Percentiles rank a stretch among this genome's conserved stretches.
These are phyloP conservation scores for Yamadazyma diospyri DNA, from an alignment of 1,139 yeast genomes.

Conservation along the genomic window DNA sequence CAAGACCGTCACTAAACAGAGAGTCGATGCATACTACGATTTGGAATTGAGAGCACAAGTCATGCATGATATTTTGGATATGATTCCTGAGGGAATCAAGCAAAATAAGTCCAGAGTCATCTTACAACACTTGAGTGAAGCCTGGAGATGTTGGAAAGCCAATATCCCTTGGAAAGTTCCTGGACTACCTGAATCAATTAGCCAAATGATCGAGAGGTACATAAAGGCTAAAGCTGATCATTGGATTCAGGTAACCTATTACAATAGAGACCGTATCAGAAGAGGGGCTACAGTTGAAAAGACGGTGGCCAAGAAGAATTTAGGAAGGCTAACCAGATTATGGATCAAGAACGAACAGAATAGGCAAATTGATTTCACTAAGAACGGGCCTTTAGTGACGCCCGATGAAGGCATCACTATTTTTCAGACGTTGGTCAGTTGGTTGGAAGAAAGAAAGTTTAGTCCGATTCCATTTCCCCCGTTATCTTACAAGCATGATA, in stretches of 20 bases:
- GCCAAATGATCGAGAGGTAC: constrained; percentile 79
- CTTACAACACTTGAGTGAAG: constrained; percentile 91
- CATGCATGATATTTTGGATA: constrained; percentile 91
- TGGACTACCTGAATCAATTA: constrained; percentile 90
- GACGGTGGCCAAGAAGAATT: constrained; percentile 86
- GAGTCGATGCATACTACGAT: constrained; percentile 93
- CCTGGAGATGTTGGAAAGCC: constrained; percentile 99
- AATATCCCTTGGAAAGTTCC: constrained; percentile 98
- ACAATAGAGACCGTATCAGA: constrained; percentile 82
- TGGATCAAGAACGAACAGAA: constrained; percentile 95
- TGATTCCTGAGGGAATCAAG: constrained; percentile 94
- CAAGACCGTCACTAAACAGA: constrained; percentile 90
- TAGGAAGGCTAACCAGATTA: constrained; percentile 85
- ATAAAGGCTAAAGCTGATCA: constrained; percentile 96
- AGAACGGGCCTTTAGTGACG: constrained; percentile 82
- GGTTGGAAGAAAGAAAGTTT: constrained; percentile 87
- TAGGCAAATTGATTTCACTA: constrained; percentile 74
- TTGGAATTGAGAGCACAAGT: constrained; percentile 91
- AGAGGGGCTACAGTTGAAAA: constrained; percentile 91
- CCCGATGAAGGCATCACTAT: constrained; percentile 88
- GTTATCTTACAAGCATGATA: constrained; percentile 85
- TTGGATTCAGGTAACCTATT: constrained; percentile 92
- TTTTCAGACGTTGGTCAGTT: constrained; percentile 82
- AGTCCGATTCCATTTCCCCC: constrained; percentile 95
- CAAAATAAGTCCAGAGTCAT: constrained; percentile 85